These are phyloP conservation scores for Austroboletus novae-zelandiae DNA, from an alignment of 1,284 basidiomycete genomes.

Conservation along the genomic window DNA sequence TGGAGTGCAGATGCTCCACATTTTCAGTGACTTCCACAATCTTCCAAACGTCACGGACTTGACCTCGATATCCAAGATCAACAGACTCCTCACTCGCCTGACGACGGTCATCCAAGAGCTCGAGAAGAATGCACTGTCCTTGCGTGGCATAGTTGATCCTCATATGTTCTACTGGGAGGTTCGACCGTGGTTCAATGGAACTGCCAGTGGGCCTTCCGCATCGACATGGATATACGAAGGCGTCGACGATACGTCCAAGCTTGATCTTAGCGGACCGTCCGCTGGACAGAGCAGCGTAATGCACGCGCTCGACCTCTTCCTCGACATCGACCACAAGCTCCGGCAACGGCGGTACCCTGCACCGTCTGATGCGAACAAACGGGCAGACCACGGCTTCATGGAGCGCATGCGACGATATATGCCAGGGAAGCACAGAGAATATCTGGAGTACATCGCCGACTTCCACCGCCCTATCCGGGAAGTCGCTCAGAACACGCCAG, in stretches of 20 bases:
- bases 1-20: constrained; percentile 81
- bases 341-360: constrained; percentile 66
- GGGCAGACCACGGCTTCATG: constrained; percentile 73
- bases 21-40: constrained; percentile 81
- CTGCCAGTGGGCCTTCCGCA: constrained; percentile 52
- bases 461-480: constrained; percentile 55
- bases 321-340: constrained; percentile 82
- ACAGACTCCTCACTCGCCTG: constrained; percentile 71
- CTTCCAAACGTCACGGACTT: constrained; percentile 73
- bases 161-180: constrained; percentile 88
- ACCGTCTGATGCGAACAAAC: constrained; percentile 63
- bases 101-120: constrained; percentile 74
- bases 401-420: constrained; percentile 79
- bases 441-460: constrained; percentile 52
- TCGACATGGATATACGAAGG: constrained; percentile 86
- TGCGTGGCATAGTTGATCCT: constrained; percentile 80
- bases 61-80: constrained; percentile 68
- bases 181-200: constrained; percentile 92
- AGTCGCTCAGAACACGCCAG: constrained; percentile 53
- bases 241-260: constrained; percentile 52
- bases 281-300: constrained; percentile 94
- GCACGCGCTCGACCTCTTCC: constrained; percentile 78
- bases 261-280: constrained; percentile 83
- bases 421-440: constrained; percentile 75
- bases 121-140: constrained; percentile 63